Conservation (phyloP, 371 early-diverging fungal species). For the Funneliformis caledonium region DNA sequence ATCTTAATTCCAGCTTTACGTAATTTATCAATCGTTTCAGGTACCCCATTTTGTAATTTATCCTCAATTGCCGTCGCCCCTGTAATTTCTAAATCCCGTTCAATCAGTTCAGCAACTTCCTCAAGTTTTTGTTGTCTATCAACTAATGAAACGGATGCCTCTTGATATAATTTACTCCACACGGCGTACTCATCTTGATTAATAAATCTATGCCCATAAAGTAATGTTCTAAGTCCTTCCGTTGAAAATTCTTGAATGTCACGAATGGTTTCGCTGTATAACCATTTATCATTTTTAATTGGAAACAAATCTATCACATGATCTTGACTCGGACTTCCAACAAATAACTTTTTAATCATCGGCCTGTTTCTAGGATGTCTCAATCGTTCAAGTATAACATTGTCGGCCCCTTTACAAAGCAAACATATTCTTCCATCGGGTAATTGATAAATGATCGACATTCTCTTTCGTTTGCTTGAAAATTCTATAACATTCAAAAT, state of each 20-base stretch:
- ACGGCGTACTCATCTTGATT: constrained; percentile 72
- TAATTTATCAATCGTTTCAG: constrained; percentile 86
- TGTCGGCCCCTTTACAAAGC: constrained; percentile 84
- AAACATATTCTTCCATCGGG: constrained; percentile 63
- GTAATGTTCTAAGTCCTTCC: constrained; percentile 88
- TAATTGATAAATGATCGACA: constrained; percentile 66
- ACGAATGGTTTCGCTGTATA: constrained; percentile 49
- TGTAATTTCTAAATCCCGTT: constrained; percentile 67
- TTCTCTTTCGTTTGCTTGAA: constrained; percentile 70
- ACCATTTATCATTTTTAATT: constrained; percentile 47
- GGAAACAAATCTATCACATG: neutral
- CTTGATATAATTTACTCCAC: constrained; percentile 77
- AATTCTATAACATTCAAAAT: constrained; percentile 69
- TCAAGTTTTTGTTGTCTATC: constrained; percentile 82
- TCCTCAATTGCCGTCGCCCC: constrained; percentile 94
- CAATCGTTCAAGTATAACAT: constrained; percentile 62
- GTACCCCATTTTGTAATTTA: constrained; percentile 91
- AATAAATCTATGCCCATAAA: constrained; percentile 81
- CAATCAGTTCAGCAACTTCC: constrained; percentile 80
- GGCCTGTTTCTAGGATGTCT: constrained; percentile 44
- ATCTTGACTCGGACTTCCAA: neutral
- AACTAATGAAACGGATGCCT: constrained; percentile 78
- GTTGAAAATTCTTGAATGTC: constrained; percentile 72
- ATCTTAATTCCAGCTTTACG: constrained; percentile 92
- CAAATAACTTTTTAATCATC: neutral